Conservation (phyloP, 108 stramenopile genomes). For the Pseudonitzschia delicatissima region DNA sequence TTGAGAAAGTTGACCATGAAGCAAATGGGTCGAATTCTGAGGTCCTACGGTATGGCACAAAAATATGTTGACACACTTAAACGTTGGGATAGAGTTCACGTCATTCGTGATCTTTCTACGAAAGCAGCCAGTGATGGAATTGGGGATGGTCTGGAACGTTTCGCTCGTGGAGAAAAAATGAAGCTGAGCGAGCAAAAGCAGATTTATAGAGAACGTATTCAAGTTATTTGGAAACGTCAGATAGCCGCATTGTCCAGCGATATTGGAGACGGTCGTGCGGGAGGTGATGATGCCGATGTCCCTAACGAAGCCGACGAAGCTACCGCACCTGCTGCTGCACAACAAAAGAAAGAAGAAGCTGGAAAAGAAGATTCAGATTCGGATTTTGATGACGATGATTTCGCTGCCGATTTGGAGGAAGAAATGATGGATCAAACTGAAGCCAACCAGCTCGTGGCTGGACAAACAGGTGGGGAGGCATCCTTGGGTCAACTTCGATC, state of each 20-base stretch:
- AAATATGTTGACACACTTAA: constrained; percentile 83
- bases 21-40: constrained; percentile 77
- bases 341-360: constrained; percentile 29
- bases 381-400: constrained; percentile 60
- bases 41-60: constrained; percentile 82
- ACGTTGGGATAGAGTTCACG: constrained; percentile 92
- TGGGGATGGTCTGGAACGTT: constrained; percentile 79
- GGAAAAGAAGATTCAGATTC: constrained; percentile 43
- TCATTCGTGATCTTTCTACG: constrained; percentile 87
- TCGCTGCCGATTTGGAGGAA: constrained; percentile 63
- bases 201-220: constrained; percentile 82
- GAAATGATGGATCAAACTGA: constrained; percentile 68
- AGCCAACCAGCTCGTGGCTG: constrained; percentile 66
- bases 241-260: constrained; percentile 52
- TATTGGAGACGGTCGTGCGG: constrained; percentile 39
- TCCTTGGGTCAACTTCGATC: constrained; percentile 35
- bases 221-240: constrained; percentile 89
- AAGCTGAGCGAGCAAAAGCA: constrained; percentile 84
- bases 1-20: constrained; percentile 90
- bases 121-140: constrained; percentile 87
- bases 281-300: constrained; percentile 31
- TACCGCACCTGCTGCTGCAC: constrained; percentile 2
- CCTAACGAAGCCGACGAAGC: constrained; percentile 33
- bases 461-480: constrained; percentile 43
- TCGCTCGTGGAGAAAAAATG: constrained; percentile 87